These are phyloP conservation scores for Mitragyna speciosa DNA, from an alignment of 257 asterid species.

Conservation along the genomic window DNA sequence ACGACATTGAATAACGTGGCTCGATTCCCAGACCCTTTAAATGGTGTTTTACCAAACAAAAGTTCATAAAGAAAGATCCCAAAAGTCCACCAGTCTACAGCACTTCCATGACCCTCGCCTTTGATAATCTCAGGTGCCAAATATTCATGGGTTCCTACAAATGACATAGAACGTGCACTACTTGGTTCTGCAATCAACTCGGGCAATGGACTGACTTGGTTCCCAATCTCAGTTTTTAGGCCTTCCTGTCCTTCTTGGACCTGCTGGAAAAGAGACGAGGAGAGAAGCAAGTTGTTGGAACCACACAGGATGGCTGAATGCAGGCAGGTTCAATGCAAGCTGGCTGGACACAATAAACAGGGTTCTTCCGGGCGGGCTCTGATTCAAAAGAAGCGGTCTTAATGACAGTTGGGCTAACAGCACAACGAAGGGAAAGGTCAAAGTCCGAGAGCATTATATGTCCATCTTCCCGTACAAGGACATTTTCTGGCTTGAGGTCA, in stretches of 20 bases:
- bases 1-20: constrained; percentile 47
- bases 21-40: constrained; percentile 49
- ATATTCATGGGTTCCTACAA: constrained; percentile 48
- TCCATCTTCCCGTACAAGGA: constrained; percentile 42
- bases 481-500: constrained; percentile 41
- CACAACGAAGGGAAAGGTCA: constrained; percentile 42
- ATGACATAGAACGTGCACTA: constrained; percentile 48
- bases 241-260: constrained; percentile 35
- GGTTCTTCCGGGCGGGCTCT: constrained; percentile 29
- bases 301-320: constrained; percentile 41
- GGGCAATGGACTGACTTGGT: constrained; percentile 41
- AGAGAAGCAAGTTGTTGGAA: constrained; percentile 39
- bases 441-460: constrained; percentile 44
- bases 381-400: constrained; percentile 28
- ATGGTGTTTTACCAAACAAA: constrained; percentile 45
- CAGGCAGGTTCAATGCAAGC: constrained; percentile 37
- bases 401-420: constrained; percentile 35
- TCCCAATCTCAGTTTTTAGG: constrained; percentile 33
- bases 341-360: constrained; percentile 36
- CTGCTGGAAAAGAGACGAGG: constrained; percentile 38
- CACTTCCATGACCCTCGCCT: constrained; percentile 52
- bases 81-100: constrained; percentile 52
- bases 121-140: constrained; percentile 48
- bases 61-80: constrained; percentile 44
- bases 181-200: constrained; percentile 48